Percentiles rank a stretch among this genome's conserved stretches.
phyloP scores from a whole-genome alignment of 2,329 filamentous ascomycete species.

The Stachybotrys chlorohalonatus region DNA sequence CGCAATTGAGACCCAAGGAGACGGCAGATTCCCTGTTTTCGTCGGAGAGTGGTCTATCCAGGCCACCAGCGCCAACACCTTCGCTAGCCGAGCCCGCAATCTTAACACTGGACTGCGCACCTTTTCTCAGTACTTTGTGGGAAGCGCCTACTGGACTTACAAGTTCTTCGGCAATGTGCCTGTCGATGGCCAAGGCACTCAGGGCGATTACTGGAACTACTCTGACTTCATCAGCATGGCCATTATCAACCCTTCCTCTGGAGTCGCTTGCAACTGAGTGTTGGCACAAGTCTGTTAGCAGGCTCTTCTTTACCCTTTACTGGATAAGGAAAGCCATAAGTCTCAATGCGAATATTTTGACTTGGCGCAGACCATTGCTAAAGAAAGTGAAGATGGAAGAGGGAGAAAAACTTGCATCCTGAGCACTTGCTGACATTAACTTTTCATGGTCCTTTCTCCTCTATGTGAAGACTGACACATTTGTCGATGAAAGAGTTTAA shows the following conservation, averaged over 20 bases:
- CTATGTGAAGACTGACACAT: too few relatives aligned
- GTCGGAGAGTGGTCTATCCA: conserved; percentile 6
- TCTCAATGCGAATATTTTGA: too few relatives aligned
- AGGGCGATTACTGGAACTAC: conserved; percentile 7
- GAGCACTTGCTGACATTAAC: too few relatives aligned
- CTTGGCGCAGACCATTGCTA: too few relatives aligned
- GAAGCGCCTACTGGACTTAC: conserved; percentile 5
- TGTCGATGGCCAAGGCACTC: conserved; percentile 4
- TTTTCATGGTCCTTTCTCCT: too few relatives aligned
- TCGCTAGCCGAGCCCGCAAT: not conserved
- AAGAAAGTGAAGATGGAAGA: too few relatives aligned
- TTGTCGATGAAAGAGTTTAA: too few relatives aligned
- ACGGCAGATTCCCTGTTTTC: conserved; percentile 5
- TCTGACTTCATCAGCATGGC: conserved; percentile 1
- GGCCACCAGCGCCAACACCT: conserved; percentile 1
- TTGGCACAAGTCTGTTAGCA: not conserved
- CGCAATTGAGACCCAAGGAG: not conserved
- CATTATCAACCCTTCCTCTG: not conserved
- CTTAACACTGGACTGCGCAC: conserved; percentile 1
- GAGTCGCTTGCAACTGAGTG: not conserved
- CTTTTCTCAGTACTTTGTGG: not conserved
- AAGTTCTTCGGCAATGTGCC: conserved; percentile 1
- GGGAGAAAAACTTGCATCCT: too few relatives aligned
- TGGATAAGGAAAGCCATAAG: not conserved
- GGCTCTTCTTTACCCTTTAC: not conserved